Evolutionary conservation across 129 eudicot species (phyloP).

Genomic region (Kitagawia praeruptora): DNA sequence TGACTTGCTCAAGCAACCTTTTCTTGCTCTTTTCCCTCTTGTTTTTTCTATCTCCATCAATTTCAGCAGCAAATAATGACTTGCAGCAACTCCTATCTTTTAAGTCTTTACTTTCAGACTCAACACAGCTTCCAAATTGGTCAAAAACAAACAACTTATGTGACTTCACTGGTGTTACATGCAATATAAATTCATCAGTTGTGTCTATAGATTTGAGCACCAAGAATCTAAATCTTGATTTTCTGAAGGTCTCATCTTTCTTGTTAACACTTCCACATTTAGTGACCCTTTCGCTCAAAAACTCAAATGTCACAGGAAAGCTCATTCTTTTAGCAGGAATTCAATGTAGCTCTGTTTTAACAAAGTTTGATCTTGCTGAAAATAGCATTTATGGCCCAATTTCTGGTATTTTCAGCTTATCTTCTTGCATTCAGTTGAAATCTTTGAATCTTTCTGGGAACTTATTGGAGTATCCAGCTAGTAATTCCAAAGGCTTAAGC

Average conservation of each 20-base stretch:
- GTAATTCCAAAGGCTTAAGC: constrained; percentile 15
- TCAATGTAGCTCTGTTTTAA: constrained; percentile 31
- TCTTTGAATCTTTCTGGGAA: constrained; percentile 49
- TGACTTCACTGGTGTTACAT: constrained; percentile 46
- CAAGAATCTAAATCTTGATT: constrained; percentile 30
- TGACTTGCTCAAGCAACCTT: constrained; percentile 3
- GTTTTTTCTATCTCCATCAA: constrained; percentile 19
- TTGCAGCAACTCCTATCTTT: constrained; percentile 40
- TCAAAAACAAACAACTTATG: constrained; percentile 26
- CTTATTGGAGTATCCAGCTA: constrained; percentile 32
- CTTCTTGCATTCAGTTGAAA: constrained; percentile 33
- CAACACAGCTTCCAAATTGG: constrained; percentile 47
- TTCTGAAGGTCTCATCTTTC: constrained; percentile 23
- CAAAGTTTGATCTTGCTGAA: constrained; percentile 49
- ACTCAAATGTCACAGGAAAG: constrained; percentile 41
- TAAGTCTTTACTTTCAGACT: constrained; percentile 40
- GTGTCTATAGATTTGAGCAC: constrained; percentile 44
- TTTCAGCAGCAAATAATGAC: constrained; percentile 21
- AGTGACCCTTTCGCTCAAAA: constrained; percentile 34
- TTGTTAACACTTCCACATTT: constrained; percentile 35
- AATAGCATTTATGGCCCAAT: constrained; percentile 60
- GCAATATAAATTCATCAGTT: constrained; percentile 31
- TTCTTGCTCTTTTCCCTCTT: constrained; percentile 2
- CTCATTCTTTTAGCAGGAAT: constrained; percentile 24
- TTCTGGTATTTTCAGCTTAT: constrained; percentile 28